Base-by-base conservation (phyloP, 208 protist genomes). In the Leishmania tarentolae region DNA sequence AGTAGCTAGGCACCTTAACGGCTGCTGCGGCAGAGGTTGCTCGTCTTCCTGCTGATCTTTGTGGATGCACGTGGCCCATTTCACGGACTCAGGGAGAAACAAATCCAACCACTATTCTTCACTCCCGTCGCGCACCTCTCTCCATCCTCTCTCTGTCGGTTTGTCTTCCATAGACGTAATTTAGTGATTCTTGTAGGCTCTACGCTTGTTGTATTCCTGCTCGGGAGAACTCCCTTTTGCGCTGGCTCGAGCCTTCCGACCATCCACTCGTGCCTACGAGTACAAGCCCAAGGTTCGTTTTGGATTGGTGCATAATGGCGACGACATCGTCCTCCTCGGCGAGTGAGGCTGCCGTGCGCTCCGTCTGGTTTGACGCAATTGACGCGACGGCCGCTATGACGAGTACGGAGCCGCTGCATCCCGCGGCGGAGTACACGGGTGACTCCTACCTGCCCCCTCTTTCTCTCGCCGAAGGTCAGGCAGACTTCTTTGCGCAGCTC, bases 311-410 rank as follows among this genome's bases (percentile, higher is more conserved):
- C 28, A 31, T 50, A 19, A 87, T 83, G 82, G 76, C 76, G 2
- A 85, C 72, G 2, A 28, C 63, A 28, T 74, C 76, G 7, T 82
- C 77, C 2, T 46, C 81, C 11, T 66, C 82, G 28, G 61, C 42
- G 61, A 82, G 85, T 11, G 85, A 90, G 68, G 79, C 93, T 40
- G 85, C 94, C 37, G 87, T 88, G 24, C 80, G 94, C 37, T 74
- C 91, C 42, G 90, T 87, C n/a, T 91, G 92, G 19, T 83, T 94
- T 44, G 85, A 85, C 56, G 87, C 93, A 15, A 84, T 97, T 31
- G 90, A 94, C 76, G 87, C 86, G 37, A 89, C 94, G 31, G 88
- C 91, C 0, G 74, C 56, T 50, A 93, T 93, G 84, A 82, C 90
- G 56, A 88, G 72, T 77, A 89, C 83, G 44, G 90, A 92, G 0